Base-by-base conservation (phyloP, 176 grass and related monocot genomes). In the Canna indica region DNA sequence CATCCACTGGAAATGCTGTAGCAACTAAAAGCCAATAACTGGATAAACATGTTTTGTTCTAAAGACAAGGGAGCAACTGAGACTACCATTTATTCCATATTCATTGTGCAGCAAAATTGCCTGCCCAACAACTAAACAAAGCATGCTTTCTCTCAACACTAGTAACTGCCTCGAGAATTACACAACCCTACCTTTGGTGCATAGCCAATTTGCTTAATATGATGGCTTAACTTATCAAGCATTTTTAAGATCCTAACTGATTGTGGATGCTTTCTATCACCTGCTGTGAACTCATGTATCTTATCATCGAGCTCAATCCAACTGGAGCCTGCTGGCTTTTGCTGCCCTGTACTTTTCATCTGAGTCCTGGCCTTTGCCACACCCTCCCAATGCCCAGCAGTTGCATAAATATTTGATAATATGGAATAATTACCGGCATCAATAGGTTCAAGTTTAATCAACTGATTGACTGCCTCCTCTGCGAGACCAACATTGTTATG, bases 381-480 rank as follows among this genome's bases (percentile, higher is more conserved):
- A 44, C 83, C 83, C 31, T 72, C 77, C 86, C 90, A 95, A 28
- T 82, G 31, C 54, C 84, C 73, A 62, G 81, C 83, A 22, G 80
- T 86, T 22, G 86, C 83, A 71, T 90, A 90, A 66, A 94, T 94
- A 64, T 87, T 94, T 0, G 90, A 95, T 32, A 95, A 71, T 65
- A 86, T 77, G 45, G 90, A 68, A 54, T 86, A 90, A 72, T 90
- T 86, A 30, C 90, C 81, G 28, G 81, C 81, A 87, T 86, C 80
- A 1, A 76, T 75, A 17, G 83, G 73, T 59, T 90, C 83, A 70
- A 86, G 64, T 41, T 79, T 82, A 69, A 68, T 82, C 75, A 94
- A 76, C 75, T 80, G 62, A 3, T 84, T 78, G 47, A 89, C 83
- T 71, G 73, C 81, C 56, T 81, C 70, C 73, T 82, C 81, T n/a